Evolutionary conservation across 1,284 basidiomycete species (phyloP), one percentile per base, ranked within the genome.

Genomic region (Melampsora americana): DNA sequence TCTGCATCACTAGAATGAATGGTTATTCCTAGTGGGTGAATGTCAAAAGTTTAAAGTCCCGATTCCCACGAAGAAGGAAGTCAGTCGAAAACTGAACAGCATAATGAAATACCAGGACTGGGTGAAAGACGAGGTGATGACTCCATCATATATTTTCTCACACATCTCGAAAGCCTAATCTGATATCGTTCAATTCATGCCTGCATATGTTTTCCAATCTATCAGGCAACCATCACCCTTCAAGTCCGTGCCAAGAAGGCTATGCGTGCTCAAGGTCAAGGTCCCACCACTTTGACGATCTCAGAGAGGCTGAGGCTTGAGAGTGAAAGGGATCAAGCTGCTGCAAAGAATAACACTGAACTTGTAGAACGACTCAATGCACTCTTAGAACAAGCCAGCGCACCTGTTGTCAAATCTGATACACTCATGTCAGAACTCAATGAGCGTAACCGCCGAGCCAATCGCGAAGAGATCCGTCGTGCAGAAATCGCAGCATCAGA

Each of bases 361-460:
- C 50, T 74, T 20, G 26, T 23, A 20, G 71, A 42, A 11, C 71
- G 62, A 59, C 30, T 74, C 14, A 59, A 50, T 14, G 53, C 46
- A 46, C 71, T 48, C 14, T 53, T 74, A 30, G 64, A 74, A 59
- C 71, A 74, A 44, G 71, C 71, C 11, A 56, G 62, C 18, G 60
- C 59, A 14, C 26, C 46, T n/a, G 26, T 48, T 12, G 23, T 65
- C 44, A 72, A 72, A 23, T 50, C 70, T 20, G 70, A 65, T n/a
- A 66, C 71, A n/a, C 32, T 66, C n/a, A 66, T 74, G 62, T 66
- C 71, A 23, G 71, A 85, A 81, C 90, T 96, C 77, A 95, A 95
- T 82, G 92, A 94, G 83, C 88, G 92, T 69, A 95, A 97, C 82
- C 87, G 92, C 59, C 88, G 87, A 79, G 88, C 89, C 64, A 95